Evolutionary conservation across 2,329 filamentous ascomycete species (phyloP).

Genomic region (Sclerotinia nivalis): DNA sequence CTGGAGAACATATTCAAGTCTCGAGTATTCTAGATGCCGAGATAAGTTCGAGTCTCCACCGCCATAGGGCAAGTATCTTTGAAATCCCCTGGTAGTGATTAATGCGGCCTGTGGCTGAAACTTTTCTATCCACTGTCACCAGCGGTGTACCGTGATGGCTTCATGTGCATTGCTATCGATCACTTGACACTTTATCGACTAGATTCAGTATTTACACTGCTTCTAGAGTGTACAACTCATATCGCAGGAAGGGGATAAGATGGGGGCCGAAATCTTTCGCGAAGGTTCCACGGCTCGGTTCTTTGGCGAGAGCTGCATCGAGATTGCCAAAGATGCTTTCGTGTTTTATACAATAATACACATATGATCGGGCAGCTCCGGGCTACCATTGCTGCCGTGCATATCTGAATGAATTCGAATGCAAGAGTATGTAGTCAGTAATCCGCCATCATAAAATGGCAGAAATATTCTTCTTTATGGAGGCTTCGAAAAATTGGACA

Average conservation of each 20-base stretch:
- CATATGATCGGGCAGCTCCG: not conserved
- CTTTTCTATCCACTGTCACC: not conserved
- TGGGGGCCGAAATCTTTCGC: not conserved
- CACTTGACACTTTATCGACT: not conserved
- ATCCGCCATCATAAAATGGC: not conserved
- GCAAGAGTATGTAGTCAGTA: not conserved
- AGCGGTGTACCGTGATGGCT: not conserved
- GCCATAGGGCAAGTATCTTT: not conserved
- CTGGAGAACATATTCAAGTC: not conserved
- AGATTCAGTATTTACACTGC: not conserved
- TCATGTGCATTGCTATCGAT: not conserved
- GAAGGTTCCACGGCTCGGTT: not conserved
- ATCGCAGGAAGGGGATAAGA: slow-evolving; percentile 9
- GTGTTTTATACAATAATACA: not conserved
- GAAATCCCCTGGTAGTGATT: not conserved
- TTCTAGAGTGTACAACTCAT: slow-evolving; percentile 6
- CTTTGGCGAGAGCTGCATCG: not conserved
- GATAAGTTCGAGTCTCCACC: not conserved
- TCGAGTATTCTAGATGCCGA: slow-evolving; percentile 2
- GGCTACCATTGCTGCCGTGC: too few relatives aligned
- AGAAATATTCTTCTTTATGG: not conserved
- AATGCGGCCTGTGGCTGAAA: slow-evolving; percentile 18
- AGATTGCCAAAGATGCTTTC: not conserved
- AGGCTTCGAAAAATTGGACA: not conserved
- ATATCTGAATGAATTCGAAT: not conserved